Evolutionary conservation across 768 basidiomycete genomes (phyloP).

Genomic region (Trametes meyenii): DNA sequence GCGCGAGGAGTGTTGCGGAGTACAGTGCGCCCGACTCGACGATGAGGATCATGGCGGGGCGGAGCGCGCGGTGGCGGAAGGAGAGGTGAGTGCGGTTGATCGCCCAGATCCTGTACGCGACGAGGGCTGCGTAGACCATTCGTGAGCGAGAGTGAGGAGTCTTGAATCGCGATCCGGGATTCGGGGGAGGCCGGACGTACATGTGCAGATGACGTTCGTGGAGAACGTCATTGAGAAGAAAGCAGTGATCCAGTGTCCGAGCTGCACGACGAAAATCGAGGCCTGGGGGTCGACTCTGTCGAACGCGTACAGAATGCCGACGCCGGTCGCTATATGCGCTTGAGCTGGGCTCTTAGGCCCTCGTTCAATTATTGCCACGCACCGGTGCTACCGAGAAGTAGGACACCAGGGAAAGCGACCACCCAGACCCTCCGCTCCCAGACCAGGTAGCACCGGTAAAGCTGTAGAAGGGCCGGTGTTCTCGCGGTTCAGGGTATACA

Average conservation of each 20-base stretch:
- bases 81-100: slow-evolving; percentile 33
- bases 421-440: slow-evolving; percentile 23
- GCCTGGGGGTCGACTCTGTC: slow-evolving; percentile 32
- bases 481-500: slow-evolving; percentile 26
- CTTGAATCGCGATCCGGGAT: neutral
- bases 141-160: neutral
- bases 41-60: slow-evolving; percentile 39
- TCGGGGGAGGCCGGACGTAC: slow-evolving; percentile 25
- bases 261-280: slow-evolving; percentile 37
- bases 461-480: neutral
- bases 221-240: slow-evolving; percentile 43
- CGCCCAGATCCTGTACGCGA: slow-evolving; percentile 40
- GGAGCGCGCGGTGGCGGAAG: slow-evolving; percentile 31
- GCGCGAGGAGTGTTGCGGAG: slow-evolving; percentile 36
- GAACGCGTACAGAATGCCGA: slow-evolving; percentile 38
- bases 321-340: slow-evolving; percentile 29
- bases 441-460: slow-evolving; percentile 14
- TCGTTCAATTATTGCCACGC: slow-evolving; percentile 3
- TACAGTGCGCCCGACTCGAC: slow-evolving; percentile 45
- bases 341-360: neutral
- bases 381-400: slow-evolving; percentile 39
- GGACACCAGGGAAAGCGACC: slow-evolving; percentile 34
- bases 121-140: slow-evolving; percentile 27
- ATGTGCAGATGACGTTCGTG: slow-evolving; percentile 43
- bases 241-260: slow-evolving; percentile 42